phyloP scores from a whole-genome alignment of 495 filamentous ascomycete genomes.

The Tuber borchii region DNA sequence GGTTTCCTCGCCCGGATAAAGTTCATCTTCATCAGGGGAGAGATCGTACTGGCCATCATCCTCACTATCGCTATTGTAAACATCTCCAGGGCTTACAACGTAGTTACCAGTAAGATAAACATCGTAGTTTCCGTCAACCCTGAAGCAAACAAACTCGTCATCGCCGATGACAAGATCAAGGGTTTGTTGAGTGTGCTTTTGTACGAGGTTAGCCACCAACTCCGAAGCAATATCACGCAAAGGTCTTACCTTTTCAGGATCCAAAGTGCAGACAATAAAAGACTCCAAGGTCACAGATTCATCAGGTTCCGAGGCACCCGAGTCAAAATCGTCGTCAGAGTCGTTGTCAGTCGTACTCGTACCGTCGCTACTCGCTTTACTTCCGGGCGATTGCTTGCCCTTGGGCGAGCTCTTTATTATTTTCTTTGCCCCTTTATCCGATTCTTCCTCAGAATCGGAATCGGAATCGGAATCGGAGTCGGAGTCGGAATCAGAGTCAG shows the following conservation, averaged over 20 bases:
- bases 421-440: slow-evolving; percentile 60
- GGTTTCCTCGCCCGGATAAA: slow-evolving; percentile 57
- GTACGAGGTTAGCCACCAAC: slow-evolving; percentile 41
- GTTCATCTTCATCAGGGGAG: slow-evolving; percentile 70
- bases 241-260: slow-evolving; percentile 65
- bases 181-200: slow-evolving; percentile 86
- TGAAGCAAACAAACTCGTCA: slow-evolving; percentile 83
- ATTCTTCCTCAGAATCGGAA: slow-evolving; percentile 57
- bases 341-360: slow-evolving; percentile 68
- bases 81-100: slow-evolving; percentile 56
- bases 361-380: slow-evolving; percentile 58
- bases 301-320: slow-evolving; percentile 57
- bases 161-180: slow-evolving; percentile 83
- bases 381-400: slow-evolving; percentile 54
- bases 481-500: slow-evolving; percentile 51
- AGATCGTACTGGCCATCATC: slow-evolving; percentile 72
- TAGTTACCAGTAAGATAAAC: slow-evolving; percentile 95
- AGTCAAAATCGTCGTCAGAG: slow-evolving; percentile 54
- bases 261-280: slow-evolving; percentile 86
- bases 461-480: slow-evolving; percentile 48
- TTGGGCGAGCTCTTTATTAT: slow-evolving; percentile 54
- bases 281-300: slow-evolving; percentile 66
- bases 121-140: slow-evolving; percentile 79
- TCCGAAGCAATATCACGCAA: not conserved
- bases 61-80: slow-evolving; percentile 56